Base-by-base conservation (phyloP, 164 flowering plant species). In the Liquidambar formosana region DNA sequence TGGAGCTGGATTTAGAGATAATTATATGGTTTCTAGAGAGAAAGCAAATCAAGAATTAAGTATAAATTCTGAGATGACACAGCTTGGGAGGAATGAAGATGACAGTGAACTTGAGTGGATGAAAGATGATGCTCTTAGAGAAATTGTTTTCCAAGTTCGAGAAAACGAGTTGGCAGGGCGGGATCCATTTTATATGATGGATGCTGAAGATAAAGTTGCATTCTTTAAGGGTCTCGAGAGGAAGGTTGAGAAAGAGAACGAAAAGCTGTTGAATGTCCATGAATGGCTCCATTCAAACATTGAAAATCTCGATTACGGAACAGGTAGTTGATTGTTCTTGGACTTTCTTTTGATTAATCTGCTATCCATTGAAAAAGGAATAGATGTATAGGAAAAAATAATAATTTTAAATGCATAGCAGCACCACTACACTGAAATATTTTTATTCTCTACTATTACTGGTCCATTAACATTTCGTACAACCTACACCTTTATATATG, bases 281-380 rank as follows among this genome's bases (percentile, higher is more conserved):
- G 88, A 89, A 57, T 94, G 67, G 67, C 73, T 94, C 49, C 98
- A 94, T 78, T 83, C 95, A 71, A 92, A 83, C 72, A 83, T 92
- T 60, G 98, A 94, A 80, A 94, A 94, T 82, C 82, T 90, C 70
- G 92, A 90, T 69, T 94, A 92, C 71, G 98, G 98, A 69, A 86
- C 90, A 86, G 98, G 98, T 94, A 87, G 1, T 46, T 64, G 9
- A 14, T 59, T 57, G 28, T 19, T 49, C 64, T 61, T 43, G 33
- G 27, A 16, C 18, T 28, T 54, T 33, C 1, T 18, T 18, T 49
- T 47, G 15, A 25, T 44, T 27, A 45, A n/a, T 68, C 11, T 1
- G 6, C 11, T 3, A 41, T 60, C 21, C 18, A 26, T 4, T 33
- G 6, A 19, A 28, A 4, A 1, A 27, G 22, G 12, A 5, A 57